phyloP scores from a whole-genome alignment of 352 stramenopile species.

The Globisporangium camurandrum region DNA sequence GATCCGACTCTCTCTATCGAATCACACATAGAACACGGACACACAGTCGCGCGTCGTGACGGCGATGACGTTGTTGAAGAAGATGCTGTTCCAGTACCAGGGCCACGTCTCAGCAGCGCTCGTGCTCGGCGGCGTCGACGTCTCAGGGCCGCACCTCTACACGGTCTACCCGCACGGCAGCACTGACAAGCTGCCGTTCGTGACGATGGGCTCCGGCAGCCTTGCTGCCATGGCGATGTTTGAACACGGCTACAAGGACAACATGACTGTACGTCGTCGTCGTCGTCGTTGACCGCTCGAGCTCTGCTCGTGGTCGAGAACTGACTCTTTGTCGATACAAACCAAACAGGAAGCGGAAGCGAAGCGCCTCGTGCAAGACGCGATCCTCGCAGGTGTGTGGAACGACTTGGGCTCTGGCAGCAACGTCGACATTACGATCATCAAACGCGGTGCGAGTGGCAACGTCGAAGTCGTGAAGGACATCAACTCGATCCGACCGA shows the following conservation, averaged over 20 bases:
- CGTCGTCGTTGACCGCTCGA: too few relatives aligned
- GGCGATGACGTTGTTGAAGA: constrained; percentile 95
- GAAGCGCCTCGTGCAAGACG: constrained; percentile 94
- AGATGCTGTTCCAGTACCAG: constrained; percentile 96
- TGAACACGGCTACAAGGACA: constrained; percentile 92
- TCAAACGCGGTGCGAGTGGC: constrained; percentile 86
- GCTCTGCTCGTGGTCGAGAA: background rate
- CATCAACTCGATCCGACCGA: constrained; percentile 91
- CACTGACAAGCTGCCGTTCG: constrained; percentile 96
- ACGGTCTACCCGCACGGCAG: constrained; percentile 97
- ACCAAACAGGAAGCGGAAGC: constrained; percentile 88
- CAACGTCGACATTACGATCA: constrained; percentile 96
- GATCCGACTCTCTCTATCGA: too few relatives aligned
- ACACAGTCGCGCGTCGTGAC: constrained; percentile 92
- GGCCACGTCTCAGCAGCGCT: constrained; percentile 94
- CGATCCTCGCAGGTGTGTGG: constrained; percentile 96
- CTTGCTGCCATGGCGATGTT: constrained; percentile 98
- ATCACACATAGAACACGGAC: constrained; percentile 50
- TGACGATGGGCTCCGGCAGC: constrained; percentile 98
- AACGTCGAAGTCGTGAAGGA: constrained; percentile 83
- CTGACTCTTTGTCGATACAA: background rate
- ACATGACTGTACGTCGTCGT: constrained; percentile 74
- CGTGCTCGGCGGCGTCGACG: constrained; percentile 97
- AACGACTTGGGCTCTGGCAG: constrained; percentile 97
- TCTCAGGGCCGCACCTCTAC: constrained; percentile 94